A percentile compares a stretch with the other conserved stretches of the same genome.
These are phyloP conservation scores for Ustilago cynodontis DNA, from an alignment of 1,284 basidiomycete genomes.

Conservation along the genomic window DNA sequence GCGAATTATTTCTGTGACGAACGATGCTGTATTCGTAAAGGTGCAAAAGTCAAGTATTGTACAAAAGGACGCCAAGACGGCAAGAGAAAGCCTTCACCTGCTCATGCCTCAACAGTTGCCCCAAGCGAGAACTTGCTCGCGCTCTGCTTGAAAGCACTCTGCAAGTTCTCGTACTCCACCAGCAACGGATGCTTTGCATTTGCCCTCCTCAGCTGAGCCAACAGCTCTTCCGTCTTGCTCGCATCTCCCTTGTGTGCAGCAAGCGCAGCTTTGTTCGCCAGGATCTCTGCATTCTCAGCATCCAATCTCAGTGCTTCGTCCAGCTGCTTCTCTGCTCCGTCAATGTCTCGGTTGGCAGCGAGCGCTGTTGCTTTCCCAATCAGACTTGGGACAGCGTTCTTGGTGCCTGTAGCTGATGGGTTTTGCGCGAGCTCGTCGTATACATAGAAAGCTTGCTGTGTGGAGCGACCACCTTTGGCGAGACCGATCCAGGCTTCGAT, in stretches of 20 bases:
- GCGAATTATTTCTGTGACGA: background rate
- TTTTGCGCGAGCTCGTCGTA: constrained; percentile 69
- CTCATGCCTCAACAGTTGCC: constrained; percentile 20
- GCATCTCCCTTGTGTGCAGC: constrained; percentile 17
- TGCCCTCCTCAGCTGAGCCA: constrained; percentile 24
- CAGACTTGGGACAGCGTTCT: constrained; percentile 49
- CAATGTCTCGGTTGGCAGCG: constrained; percentile 51
- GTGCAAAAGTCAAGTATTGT: background rate
- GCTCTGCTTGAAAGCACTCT: constrained; percentile 28
- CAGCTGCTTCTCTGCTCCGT: constrained; percentile 45
- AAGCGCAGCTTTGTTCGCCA: constrained; percentile 52
- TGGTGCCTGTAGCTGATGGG: constrained; percentile 40
- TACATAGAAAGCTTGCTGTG: constrained; percentile 69
- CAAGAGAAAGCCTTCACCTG: background rate
- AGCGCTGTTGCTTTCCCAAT: constrained; percentile 64
- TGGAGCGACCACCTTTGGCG: constrained; percentile 59
- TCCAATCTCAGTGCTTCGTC: constrained; percentile 53
- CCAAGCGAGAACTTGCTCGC: constrained; percentile 30
- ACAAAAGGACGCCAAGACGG: background rate
- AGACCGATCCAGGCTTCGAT: constrained; percentile 69
- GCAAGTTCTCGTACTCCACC: constrained; percentile 24
- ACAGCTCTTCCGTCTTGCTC: constrained; percentile 4
- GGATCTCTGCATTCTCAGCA: constrained; percentile 31
- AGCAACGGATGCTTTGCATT: constrained; percentile 36
- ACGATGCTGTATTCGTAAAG: background rate